Conservation (phyloP, 331 rosid genomes). For the Prunus yedoensis region DNA sequence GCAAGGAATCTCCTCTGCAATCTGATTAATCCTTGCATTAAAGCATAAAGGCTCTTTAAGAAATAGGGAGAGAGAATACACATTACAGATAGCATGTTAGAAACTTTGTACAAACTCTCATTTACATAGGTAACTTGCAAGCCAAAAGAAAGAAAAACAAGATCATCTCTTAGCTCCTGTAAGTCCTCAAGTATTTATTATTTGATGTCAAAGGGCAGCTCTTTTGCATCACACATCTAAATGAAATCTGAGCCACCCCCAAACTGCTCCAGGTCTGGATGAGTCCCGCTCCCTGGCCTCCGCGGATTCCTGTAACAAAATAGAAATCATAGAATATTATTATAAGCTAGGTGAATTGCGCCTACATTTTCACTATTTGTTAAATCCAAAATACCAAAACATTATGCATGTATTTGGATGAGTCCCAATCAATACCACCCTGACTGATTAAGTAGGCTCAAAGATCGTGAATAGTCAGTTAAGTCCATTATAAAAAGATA, state of each 20-base stretch:
- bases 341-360: not conserved
- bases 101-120: not conserved
- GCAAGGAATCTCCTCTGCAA: too few species aligned
- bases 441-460: not conserved
- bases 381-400: not conserved
- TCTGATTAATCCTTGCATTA: too few species aligned
- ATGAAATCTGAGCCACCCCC: conserved; percentile 73
- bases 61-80: too few species aligned
- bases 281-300: conserved; percentile 64
- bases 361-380: not conserved
- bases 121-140: not conserved
- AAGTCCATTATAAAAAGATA: not conserved
- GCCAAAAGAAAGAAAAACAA: not conserved
- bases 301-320: conserved; percentile 46
- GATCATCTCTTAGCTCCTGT: not conserved
- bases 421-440: not conserved
- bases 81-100: not conserved
- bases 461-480: not conserved
- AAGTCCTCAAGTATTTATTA: not conserved
- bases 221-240: conserved; percentile 11
- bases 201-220: not conserved
- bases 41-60: too few species aligned
- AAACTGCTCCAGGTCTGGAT: conserved; percentile 81
- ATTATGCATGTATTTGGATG: not conserved
- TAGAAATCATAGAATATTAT: too few species aligned